Base-by-base conservation (phyloP, 163 green algal species). In the Scenedesmus sp. region DNA sequence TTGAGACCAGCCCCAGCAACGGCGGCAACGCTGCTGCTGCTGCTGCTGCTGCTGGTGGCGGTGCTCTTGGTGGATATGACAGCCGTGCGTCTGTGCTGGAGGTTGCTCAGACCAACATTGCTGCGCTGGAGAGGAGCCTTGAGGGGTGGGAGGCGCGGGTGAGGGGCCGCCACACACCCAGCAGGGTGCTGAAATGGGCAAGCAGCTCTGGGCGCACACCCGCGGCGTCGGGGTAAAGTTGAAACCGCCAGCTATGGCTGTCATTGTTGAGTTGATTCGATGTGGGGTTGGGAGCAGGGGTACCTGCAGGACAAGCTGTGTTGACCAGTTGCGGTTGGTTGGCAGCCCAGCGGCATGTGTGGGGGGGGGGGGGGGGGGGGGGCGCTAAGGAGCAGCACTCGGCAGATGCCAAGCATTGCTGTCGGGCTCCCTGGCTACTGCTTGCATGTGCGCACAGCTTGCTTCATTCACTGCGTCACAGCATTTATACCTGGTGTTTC, bases 101-200 rank as follows among this genome's bases (percentile, higher is more conserved):
- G 53, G 85, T 56, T 20, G 78, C 73, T 12, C 33, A 51, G 16
- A 10, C 26, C 40, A 92, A 92, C 78, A 80, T 85, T 43, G 79
- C 40, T 46, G 81, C 79, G 1, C 85, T 93, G 44, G 83, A 49
- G 53, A 51, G 72, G 33, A 88, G 73, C 22, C 82, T 94, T 22
- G 30, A n/a, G 1, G 42, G 82, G 35, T 94, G 91, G 91, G 88
- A 94, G 83, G 65, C n/a, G 4, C 81, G 88, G 4, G 70, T 90
- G 12, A 59, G 72, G 24, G 87, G 68, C 56, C 84, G 79, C 10
- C 91, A 94, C 26, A 53, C 86, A 43, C 91, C 91, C 22, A 89
- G 61, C n/a, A 46, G 91, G 30, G 88, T 94, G 20, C 37, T 93
- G n/a, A 93, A 91, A 61, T 93, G 91, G 91, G 65, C 90, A 0